Percentiles rank a stretch among this genome's conserved stretches.
phyloP scores from a whole-genome alignment of 2,329 filamentous ascomycete species.

The Trichoderma polysporum region DNA sequence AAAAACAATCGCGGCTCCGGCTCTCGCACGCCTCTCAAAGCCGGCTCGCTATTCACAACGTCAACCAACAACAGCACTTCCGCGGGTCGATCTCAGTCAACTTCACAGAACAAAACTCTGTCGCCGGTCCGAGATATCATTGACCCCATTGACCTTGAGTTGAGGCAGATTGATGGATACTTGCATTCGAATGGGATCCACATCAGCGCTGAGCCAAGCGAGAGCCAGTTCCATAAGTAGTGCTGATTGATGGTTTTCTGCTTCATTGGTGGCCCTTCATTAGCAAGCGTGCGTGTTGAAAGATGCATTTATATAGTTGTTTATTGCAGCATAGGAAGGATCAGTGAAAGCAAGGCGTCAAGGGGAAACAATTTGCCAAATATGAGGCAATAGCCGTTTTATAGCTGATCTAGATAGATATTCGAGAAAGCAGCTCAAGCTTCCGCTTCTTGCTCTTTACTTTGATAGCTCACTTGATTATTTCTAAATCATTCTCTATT shows the following conservation, averaged over 20 bases:
- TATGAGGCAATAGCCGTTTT: background rate
- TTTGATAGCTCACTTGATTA: background rate
- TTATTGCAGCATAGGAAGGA: background rate
- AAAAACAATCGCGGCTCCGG: slow-evolving; percentile 19
- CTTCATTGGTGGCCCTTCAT: background rate
- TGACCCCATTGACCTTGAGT: slow-evolving; percentile 35
- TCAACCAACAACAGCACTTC: slow-evolving; percentile 15
- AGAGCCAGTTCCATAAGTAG: slow-evolving; percentile 22
- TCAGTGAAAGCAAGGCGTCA: background rate
- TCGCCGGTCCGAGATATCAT: slow-evolving; percentile 20
- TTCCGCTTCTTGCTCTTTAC: background rate
- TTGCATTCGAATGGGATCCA: background rate
- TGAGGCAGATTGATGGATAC: slow-evolving; percentile 31
- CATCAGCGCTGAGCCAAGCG: slow-evolving; percentile 5
- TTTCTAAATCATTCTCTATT: background rate
- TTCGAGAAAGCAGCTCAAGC: background rate
- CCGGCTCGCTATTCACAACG: slow-evolving; percentile 27
- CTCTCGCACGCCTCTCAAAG: slow-evolving; percentile 28
- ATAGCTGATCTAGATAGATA: background rate
- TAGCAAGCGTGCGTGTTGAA: background rate
- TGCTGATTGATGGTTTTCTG: background rate
- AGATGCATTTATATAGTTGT: background rate
- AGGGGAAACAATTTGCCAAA: background rate
- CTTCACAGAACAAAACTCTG: background rate
- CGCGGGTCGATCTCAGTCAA: background rate